Percentiles rank a stretch among this genome's conserved stretches.
Conservation (phyloP, 331 rosid species). For the Malus hybrid region DNA sequence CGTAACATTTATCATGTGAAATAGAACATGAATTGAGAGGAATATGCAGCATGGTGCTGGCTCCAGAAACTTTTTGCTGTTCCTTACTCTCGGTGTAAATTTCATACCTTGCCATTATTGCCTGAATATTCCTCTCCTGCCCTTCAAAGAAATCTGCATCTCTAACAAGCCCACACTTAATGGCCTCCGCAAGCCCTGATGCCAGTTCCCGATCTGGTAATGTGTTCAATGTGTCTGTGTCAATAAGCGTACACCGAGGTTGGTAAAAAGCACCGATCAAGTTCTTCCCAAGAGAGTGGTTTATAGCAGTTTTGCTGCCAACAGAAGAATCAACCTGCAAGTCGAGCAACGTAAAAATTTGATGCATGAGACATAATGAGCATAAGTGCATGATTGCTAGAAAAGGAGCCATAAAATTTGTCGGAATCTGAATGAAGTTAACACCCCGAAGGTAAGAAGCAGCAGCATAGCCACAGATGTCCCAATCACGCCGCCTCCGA, state of each 20-base stretch:
- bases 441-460: slow-evolving; percentile 85
- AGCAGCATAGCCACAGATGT: slow-evolving; percentile 96
- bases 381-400: not conserved
- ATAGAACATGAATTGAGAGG: not conserved
- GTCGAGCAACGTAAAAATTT: not conserved
- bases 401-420: slow-evolving; percentile 73
- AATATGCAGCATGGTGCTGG: slow-evolving; percentile 8
- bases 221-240: slow-evolving; percentile 72
- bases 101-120: slow-evolving; percentile 66
- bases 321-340: slow-evolving; percentile 95
- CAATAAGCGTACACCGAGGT: slow-evolving; percentile 86
- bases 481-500: slow-evolving; percentile 99
- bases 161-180: slow-evolving; percentile 90
- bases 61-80: not conserved
- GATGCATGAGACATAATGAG: slow-evolving; percentile 1
- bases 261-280: slow-evolving; percentile 96
- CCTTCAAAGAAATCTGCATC: slow-evolving; percentile 89
- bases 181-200: slow-evolving; percentile 93
- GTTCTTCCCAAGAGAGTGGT: slow-evolving; percentile 90
- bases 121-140: slow-evolving; percentile 84
- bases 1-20: slow-evolving; percentile 3
- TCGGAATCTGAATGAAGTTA: slow-evolving; percentile 93
- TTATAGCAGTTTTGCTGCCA: slow-evolving; percentile 96
- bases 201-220: slow-evolving; percentile 85
- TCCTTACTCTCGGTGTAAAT: not conserved